Evolutionary conservation across 2,329 filamentous ascomycete species (phyloP).

Genomic region (Polytolypa hystricis): DNA sequence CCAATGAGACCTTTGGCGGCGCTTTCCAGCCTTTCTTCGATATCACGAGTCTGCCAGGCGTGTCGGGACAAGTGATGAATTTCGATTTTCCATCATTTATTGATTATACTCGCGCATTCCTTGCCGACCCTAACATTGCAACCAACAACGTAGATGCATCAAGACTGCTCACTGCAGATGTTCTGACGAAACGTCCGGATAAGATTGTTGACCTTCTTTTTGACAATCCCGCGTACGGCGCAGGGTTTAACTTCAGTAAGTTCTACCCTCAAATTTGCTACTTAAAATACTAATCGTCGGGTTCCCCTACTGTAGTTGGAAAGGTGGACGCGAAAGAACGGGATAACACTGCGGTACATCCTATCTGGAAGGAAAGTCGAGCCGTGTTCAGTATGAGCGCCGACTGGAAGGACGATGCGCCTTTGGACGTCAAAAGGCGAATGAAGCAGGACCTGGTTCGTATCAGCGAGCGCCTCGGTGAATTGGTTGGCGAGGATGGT

Average conservation of each 20-base stretch:
- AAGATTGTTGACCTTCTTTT: slow-evolving; percentile 18
- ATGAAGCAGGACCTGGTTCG: slow-evolving; percentile 16
- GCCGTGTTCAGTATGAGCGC: slow-evolving; percentile 18
- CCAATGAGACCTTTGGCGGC: slow-evolving; percentile 15
- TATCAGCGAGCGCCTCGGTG: slow-evolving; percentile 16
- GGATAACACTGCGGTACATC: slow-evolving; percentile 20
- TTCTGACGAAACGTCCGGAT: slow-evolving; percentile 15
- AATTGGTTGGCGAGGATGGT: slow-evolving; percentile 18
- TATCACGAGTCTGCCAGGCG: slow-evolving; percentile 14
- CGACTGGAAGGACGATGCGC: slow-evolving; percentile 20
- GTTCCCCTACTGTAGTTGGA: slow-evolving; percentile 14
- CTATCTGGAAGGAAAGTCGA: slow-evolving; percentile 17
- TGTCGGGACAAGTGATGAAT: slow-evolving; percentile 10
- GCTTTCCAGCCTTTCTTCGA: slow-evolving; percentile 13
- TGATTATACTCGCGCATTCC: slow-evolving; percentile 17
- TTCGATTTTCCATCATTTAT: slow-evolving; percentile 20
- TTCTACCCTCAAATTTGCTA: slow-evolving; percentile 2
- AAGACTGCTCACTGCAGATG: slow-evolving; percentile 18
- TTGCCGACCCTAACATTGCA: slow-evolving; percentile 22
- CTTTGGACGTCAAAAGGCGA: slow-evolving; percentile 14
- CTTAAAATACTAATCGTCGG: slow-evolving; percentile 1
- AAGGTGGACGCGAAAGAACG: slow-evolving; percentile 18
- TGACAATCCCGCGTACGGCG: slow-evolving; percentile 13
- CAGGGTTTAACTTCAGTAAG: slow-evolving; percentile 23
- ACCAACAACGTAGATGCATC: slow-evolving; percentile 22